Conservation (phyloP, 495 filamentous ascomycete species). For the Penicillium egyptiacum region DNA sequence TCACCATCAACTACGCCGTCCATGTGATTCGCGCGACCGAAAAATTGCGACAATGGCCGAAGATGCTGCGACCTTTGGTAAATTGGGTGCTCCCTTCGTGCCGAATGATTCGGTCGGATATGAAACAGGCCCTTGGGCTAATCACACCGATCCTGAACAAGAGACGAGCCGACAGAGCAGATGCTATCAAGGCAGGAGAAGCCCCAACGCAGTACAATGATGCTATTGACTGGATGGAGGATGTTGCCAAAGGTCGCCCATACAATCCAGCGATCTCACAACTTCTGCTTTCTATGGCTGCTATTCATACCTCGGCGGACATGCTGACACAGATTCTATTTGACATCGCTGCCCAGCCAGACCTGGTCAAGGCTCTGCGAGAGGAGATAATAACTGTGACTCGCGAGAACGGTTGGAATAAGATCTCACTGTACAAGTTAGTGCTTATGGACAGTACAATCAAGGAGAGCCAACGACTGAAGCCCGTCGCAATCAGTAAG, state of each 20-base stretch:
- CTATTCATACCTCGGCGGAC: constrained; percentile 34
- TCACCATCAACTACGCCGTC: too few relatives aligned
- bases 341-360: constrained; percentile 22
- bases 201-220: constrained; percentile 12
- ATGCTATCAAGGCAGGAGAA: too few relatives aligned
- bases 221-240: constrained; percentile 29
- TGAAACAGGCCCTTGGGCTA: too few relatives aligned
- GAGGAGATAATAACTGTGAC: constrained; percentile 26
- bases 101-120: too few relatives aligned
- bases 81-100: too few relatives aligned
- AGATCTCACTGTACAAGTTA: too few relatives aligned
- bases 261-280: constrained; percentile 23
- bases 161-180: too few relatives aligned
- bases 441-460: constrained; percentile 23
- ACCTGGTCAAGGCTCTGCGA: constrained; percentile 17
- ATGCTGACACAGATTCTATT: constrained; percentile 26
- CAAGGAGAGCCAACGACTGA: constrained; percentile 33
- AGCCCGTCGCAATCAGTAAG: constrained; percentile 32
- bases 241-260: constrained; percentile 18
- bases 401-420: not conserved
- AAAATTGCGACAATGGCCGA: too few relatives aligned
- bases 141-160: too few relatives aligned
- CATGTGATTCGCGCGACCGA: too few relatives aligned
- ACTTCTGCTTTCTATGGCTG: constrained; percentile 26
- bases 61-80: too few relatives aligned